Base-by-base conservation (phyloP, 1,284 basidiomycete species). In the Dichomitus squalens region DNA sequence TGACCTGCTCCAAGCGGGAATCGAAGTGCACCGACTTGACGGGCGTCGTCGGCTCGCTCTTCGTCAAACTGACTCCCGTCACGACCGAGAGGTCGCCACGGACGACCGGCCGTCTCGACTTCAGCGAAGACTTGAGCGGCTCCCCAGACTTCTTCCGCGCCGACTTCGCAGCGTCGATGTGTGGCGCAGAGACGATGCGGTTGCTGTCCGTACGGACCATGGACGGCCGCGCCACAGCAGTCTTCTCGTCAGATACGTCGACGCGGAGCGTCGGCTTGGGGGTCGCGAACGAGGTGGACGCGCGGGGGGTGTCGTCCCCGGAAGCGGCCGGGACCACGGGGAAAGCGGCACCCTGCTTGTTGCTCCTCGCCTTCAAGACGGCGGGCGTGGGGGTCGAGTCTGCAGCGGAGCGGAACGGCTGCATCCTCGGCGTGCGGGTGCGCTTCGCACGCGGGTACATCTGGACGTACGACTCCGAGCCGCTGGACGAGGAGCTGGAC, bases 1-100 rank as follows among this genome's bases (percentile, higher is more conserved):
- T 96, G 66, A 98, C 91, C 60, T 90, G 89, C 72, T 97, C 96
- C 53, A 98, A 85, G 70, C 96, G 85, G 6, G 88, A 74, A 75
- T 97, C 93, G 64, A 99, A 99, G 70, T 98, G 94, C 8, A 99
- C 96, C 34, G 85, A 87, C 73, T 96, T 96, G 54, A 81, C 82
- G 40, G 86, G 83, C 39, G 86, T 84, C 38, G 72, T 76, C 7
- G 87, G 83, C 63, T 83, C 84, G 72, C 82, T 85, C 73, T 85
- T 82, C 65, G 79, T 80, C 46, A 77, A 67, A 8, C 69, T 54
- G 16, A 73, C 68, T 41, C 74, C 71, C 20, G 80, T 84, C 60
- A 82, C 69, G 53, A 87, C 77, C 4, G 81, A 76, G 14, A 87
- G 71, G 51, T 76, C 75, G 41, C 74, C 77, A 54, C 77, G 76